Evolutionary conservation across 2,329 filamentous ascomycete species (phyloP), one percentile per base, ranked within the genome.

Genomic region (Penicillium brevicompactum): DNA sequence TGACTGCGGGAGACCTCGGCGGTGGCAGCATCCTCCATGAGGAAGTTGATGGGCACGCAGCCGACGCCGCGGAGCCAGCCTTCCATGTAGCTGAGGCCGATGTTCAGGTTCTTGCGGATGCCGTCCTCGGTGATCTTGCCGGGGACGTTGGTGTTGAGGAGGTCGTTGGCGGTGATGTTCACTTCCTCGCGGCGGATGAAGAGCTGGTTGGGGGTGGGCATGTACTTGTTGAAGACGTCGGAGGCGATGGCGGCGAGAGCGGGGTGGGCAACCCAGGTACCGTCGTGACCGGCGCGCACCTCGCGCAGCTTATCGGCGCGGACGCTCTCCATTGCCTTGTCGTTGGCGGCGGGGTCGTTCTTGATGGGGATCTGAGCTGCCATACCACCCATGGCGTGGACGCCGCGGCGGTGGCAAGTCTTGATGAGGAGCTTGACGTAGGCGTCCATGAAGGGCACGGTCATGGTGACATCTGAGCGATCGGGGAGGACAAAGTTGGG

Each of bases 341-440:
- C 92, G 78, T 97, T 97, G 72, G 92, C 93, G 46, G 84, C 86
- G 66, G 87, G 85, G 77, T 97, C 90, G 73, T 94, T 89, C 83
- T 97, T 97, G 82, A 97, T 97, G 59, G 94, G 94, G 70, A 99
- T 99, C 78, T 97, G 94, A 38, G 94, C 94, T 3, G 93, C 93
- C 94, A 99, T 97, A 63, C 94, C 94, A 66, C 94, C 85, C 94
- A 97, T 97, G 62, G 94, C 94, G 77, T 97, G 94, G n/a, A 97
- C 94, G 52, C 92, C 92, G 67, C 94, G 88, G 74, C 87, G 89
- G 78, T 99, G 94, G 82, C 94, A 99, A 54, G 94, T 97, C 84
- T 97, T 93, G 79, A 99, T 97, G 63, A 99, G 85, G 40, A 97
- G 87, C 78, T 94, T 95, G 70, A 97, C 91, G 70, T 99, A 99